Conservation (phyloP, 306 rosid genomes). For the Prunus salicina region DNA sequence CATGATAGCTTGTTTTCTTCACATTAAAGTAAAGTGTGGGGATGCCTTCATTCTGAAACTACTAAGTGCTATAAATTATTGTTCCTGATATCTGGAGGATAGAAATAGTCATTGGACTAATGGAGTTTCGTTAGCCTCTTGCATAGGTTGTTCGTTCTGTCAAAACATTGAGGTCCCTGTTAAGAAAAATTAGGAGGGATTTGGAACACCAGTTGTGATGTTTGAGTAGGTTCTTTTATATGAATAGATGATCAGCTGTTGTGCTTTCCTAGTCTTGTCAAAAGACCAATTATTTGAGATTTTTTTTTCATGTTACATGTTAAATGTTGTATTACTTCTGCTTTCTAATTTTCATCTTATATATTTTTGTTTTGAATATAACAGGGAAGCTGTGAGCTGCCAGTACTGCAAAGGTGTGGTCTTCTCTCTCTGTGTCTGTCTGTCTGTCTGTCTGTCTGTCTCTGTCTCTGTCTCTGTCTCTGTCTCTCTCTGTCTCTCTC, state of each 20-base stretch:
- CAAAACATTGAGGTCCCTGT: not conserved
- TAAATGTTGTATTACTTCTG: not conserved
- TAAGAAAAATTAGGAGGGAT: not conserved
- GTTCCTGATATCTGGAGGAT: not conserved
- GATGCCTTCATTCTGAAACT: not conserved
- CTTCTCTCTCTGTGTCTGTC: not conserved
- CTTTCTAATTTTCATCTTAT: not conserved
- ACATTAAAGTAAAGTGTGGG: not conserved
- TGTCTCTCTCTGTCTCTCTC: no score
- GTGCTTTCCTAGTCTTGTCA: not conserved
- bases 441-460: no score
- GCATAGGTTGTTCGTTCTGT: not conserved
- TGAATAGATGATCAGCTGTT: not conserved
- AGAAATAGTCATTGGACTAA: not conserved
- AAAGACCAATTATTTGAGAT: not conserved
- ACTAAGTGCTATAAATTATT: not conserved
- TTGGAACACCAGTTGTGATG: not conserved
- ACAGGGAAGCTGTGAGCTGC: slow-evolving; percentile 26
- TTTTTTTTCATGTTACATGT: not conserved
- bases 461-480: not conserved
- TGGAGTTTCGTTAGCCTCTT: not conserved
- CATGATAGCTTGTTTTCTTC: not conserved
- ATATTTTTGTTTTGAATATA: not conserved
- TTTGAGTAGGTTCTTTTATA: not conserved
- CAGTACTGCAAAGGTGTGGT: slow-evolving; percentile 17